A percentile compares a stretch with the other conserved stretches of the same genome.
phyloP scores from a whole-genome alignment of 2,329 filamentous ascomycete species.

The Botrytis hyacinthi region DNA sequence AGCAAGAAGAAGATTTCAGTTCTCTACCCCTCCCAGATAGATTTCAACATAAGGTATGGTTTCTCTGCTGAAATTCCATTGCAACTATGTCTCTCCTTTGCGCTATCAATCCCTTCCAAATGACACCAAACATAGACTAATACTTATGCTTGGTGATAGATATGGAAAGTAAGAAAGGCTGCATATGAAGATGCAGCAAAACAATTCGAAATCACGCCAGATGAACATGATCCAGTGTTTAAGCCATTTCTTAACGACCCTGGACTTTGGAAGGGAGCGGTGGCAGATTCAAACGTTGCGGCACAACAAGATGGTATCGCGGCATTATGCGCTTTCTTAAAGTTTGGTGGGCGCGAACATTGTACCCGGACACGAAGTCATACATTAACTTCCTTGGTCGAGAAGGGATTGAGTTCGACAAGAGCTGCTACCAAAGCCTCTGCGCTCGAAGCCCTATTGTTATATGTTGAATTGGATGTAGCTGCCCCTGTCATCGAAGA shows the following conservation, averaged over 20 bases:
- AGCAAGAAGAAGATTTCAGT: slow-evolving; percentile 79
- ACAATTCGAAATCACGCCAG: slow-evolving; percentile 78
- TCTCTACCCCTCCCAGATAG: slow-evolving; percentile 74
- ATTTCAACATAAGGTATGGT: slow-evolving; percentile 73
- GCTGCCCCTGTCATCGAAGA: slow-evolving; percentile 87
- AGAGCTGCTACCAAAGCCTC: slow-evolving; percentile 86
- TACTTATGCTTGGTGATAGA: slow-evolving; percentile 45
- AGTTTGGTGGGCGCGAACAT: slow-evolving; percentile 80
- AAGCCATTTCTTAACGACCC: slow-evolving; percentile 83
- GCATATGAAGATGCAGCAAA: slow-evolving; percentile 92
- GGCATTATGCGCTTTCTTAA: slow-evolving; percentile 86
- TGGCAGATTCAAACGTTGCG: slow-evolving; percentile 92
- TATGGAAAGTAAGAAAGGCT: slow-evolving; percentile 95
- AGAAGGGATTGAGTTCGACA: slow-evolving; percentile 87
- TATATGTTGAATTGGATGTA: slow-evolving; percentile 88
- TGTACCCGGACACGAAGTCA: slow-evolving; percentile 72
- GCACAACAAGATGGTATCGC: slow-evolving; percentile 91
- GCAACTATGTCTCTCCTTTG: background rate
- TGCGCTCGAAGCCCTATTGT: slow-evolving; percentile 78
- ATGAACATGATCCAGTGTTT: slow-evolving; percentile 83
- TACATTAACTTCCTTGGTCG: slow-evolving; percentile 76
- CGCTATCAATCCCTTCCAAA: background rate
- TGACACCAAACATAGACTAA: slow-evolving; percentile 28
- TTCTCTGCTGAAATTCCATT: background rate
- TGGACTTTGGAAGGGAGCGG: slow-evolving; percentile 85